phyloP scores from a whole-genome alignment of 1,139 yeast genomes.

The Suhomyces kunorum region DNA sequence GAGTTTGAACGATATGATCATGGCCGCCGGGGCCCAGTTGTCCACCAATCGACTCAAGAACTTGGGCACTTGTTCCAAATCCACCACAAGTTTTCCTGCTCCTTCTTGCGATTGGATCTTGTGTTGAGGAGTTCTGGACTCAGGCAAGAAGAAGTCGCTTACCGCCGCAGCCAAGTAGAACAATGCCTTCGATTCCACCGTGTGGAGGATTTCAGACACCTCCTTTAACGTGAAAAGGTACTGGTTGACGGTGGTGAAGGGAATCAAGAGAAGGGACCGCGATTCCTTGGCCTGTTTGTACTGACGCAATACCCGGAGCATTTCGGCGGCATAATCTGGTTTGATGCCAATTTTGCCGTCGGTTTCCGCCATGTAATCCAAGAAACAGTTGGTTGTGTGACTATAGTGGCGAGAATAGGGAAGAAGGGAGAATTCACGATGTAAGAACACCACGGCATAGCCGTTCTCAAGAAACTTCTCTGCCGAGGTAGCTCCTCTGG shows the following conservation, averaged over 20 bases:
- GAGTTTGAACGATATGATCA: constrained; percentile 91
- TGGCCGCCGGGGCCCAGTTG: constrained; percentile 92
- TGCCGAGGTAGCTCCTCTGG: constrained; percentile 95
- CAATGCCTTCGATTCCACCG: constrained; percentile 56
- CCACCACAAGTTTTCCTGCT: constrained; percentile 74
- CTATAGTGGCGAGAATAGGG: constrained; percentile 91
- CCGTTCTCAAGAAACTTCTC: constrained; percentile 84
- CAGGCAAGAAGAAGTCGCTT: constrained; percentile 91
- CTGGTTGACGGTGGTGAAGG: constrained; percentile 94
- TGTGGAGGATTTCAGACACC: constrained; percentile 61
- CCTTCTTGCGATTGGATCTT: constrained; percentile 84
- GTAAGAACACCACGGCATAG: constrained; percentile 88
- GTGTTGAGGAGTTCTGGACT: constrained; percentile 82
- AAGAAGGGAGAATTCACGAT: constrained; percentile 85
- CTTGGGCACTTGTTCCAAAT: constrained; percentile 94
- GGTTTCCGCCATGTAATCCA: constrained; percentile 72
- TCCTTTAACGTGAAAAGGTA: constrained; percentile 79
- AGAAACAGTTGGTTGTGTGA: constrained; percentile 79
- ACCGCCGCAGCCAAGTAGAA: constrained; percentile 97
- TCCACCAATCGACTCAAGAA: constrained; percentile 85
- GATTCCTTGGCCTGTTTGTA: constrained; percentile 62
- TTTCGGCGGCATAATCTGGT: constrained; percentile 58
- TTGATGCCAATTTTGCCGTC: constrained; percentile 59
- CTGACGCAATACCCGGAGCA: constrained; percentile 65
- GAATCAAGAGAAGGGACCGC: constrained; percentile 65